Evolutionary conservation across 1,139 yeast genomes (phyloP), one percentile per base, ranked within the genome.

Genomic region (Lodderomyces theae): DNA sequence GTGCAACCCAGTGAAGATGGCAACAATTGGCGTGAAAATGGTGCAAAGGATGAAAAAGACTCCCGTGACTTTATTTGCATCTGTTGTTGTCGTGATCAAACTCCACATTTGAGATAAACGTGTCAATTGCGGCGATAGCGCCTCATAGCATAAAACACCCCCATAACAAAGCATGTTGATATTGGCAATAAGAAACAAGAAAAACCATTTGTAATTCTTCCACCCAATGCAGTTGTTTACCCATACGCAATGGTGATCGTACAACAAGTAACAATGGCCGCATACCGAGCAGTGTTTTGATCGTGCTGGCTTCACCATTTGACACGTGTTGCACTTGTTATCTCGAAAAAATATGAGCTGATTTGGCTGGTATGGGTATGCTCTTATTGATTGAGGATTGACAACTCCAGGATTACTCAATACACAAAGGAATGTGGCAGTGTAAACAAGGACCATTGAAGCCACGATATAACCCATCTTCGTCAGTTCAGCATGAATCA

Each of bases 221-320:
- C 74, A 74, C 0, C 97, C 97, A 24, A 92, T 77, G 61, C 97
- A 92, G 55, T 86, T 89, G 63, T 90, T 90, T 43, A 90, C 65
- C 96, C 97, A 92, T n/a, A 88, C 63, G 57, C 98, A 92, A 62
- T 92, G 97, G 57, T 92, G 98, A 58, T 92, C 98, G 51, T 75
- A 80, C 46, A 84, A 57, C 26, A 82, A 64, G 4, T 84, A 69
- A 57, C 98, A 92, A 19, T 60, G 52, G 38, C 73, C 70, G 59
- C 97, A 92, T 10, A 74, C 69, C 3, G 83, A 72, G 57, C 98
- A 92, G 61, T 92, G 98, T 55, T 87, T 89, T 9, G 95, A 85
- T 35, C 98, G 65, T 1, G 97, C 95, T 0, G 95, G 90, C 51
- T 88, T 90, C 5, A 62, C 57, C n/a, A 72, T 51, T 2, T 69